phyloP scores from a whole-genome alignment of 2,329 filamentous ascomycete genomes.

The Cadophora gregata region DNA sequence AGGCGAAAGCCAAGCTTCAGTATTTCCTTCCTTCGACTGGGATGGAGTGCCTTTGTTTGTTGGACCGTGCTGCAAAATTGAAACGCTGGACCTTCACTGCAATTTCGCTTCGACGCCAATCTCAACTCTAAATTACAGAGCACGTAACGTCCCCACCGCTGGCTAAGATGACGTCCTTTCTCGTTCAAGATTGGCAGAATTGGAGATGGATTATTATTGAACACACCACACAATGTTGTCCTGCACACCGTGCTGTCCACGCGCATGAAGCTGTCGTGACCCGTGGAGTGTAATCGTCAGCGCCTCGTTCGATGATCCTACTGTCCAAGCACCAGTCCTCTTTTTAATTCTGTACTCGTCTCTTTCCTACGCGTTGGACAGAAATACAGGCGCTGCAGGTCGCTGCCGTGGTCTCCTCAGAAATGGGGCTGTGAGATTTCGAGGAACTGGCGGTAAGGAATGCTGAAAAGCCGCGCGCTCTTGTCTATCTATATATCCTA shows the following conservation, averaged over 20 bases:
- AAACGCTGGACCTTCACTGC: slow-evolving; percentile 19
- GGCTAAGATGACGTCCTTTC: slow-evolving; percentile 10
- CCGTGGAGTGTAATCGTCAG: slow-evolving; percentile 21
- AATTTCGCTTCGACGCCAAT: slow-evolving; percentile 36
- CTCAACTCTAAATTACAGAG: slow-evolving; percentile 27
- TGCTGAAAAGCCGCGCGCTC: background rate
- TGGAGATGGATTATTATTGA: background rate
- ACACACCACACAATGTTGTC: slow-evolving; percentile 7
- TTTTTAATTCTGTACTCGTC: background rate
- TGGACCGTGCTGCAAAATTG: slow-evolving; percentile 21
- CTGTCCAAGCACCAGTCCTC: slow-evolving; percentile 7
- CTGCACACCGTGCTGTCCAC: slow-evolving; percentile 12
- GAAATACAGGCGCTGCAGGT: background rate
- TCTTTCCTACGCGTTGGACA: slow-evolving; percentile 6
- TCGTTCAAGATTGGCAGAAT: background rate
- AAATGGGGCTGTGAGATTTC: background rate
- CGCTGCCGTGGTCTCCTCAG: slow-evolving; percentile 8
- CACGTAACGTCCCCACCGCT: slow-evolving; percentile 29
- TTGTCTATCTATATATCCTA: background rate
- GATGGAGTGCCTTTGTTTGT: background rate
- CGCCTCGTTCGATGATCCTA: slow-evolving; percentile 8
- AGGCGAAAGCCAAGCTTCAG: background rate
- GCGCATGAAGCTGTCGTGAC: slow-evolving; percentile 24
- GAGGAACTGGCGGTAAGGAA: slow-evolving; percentile 9
- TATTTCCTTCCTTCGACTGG: slow-evolving; percentile 9